Evolutionary conservation across 148 eudicot genomes (phyloP), one percentile per base, ranked within the genome.

Genomic region (Chenopodium formosanum): DNA sequence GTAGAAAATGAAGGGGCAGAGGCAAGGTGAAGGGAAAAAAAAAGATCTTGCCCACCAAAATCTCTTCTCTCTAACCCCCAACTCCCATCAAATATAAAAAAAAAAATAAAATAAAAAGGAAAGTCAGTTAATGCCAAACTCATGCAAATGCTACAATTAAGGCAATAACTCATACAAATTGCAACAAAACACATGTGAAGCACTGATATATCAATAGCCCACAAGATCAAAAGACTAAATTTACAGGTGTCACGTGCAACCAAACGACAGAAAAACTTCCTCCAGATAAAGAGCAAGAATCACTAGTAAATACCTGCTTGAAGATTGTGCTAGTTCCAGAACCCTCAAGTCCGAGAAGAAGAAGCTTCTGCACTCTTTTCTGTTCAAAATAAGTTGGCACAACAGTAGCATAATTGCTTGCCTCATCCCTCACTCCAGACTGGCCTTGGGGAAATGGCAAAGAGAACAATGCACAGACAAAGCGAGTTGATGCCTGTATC

Each of bases 291-390:
- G 65, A 48, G 83, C 31, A 29, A 4, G 14, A n/a, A 75, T 68
- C 71, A 77, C 37, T 29, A n/a, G 74, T 44, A 29, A 31, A 34
- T 88, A 94, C 99, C 97, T 97, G 99, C 93, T 97, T 97, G 82
- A 97, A 97, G n/a, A 97, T 87, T 12, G 99, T 97, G 91, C 99
- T 97, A 78, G 99, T 94, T 84, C 99, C 99, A 79, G 98, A 89
- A 69, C 98, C 93, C 70, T 87, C 91, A 47, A 89, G 89, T 63
- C 99, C 99, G 73, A 97, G 90, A 58, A 97, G 89, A 77, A 97
- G 91, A 81, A 97, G 90, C 88, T 91, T 97, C 83, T 94, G 97
- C 66, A 78, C 73, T 81, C 86, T 93, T 86, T 87, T 91, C 86
- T 86, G 93, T 76, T 97, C 98, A 50, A 92, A 84, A 88, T 88